Evolutionary conservation across 208 protist species (phyloP), one percentile per base, ranked within the genome.

Genomic region (Leishmania mexicana): DNA sequence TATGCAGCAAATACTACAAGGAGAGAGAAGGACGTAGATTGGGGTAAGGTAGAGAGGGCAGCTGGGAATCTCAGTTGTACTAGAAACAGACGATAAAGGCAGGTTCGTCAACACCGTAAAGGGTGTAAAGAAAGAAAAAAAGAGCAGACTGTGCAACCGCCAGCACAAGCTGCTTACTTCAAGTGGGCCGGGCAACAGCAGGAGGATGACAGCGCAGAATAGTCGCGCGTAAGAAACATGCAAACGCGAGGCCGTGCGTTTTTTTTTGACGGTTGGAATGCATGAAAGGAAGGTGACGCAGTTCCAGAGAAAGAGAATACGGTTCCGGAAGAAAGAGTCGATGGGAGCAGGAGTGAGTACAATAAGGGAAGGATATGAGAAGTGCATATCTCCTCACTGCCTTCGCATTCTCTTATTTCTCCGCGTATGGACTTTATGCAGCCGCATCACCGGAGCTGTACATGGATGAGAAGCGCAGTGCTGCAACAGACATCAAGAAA

Each of bases 61-160:
- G 67, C 15, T 42, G 24, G 24, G 42, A 21, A 47, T 35, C 49
- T 51, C 28, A 53, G 28, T 17, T 17, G 45, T 7, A 74, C 42
- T 38, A 74, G 11, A 74, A 38, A 74, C 19, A 51, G 45, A 54
- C 38, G 24, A 53, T 35, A 53, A 51, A 5, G 45, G 28, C 68
- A 51, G 68, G 31, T 24, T 53, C 45, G 68, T 74, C 74, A 64
- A 3, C 15, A 62, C 49, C 31, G 31, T 21, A 3, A 40, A 40
- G 7, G 53, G n/a, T 24, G 38, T 24, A 62, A 64, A 67, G 49
- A 45, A 38, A 54, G 31, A 35, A 57, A 78, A 64, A 45, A 76
- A 83, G 45, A 83, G 73, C 24, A 80, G 64, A 80, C n/a, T 21
- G 71, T 11, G 53, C 53, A 62, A 51, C 51, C 47, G 71, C 62